Conservation (phyloP, 1,139 yeast species). For the Magnusiomyces sp. region DNA sequence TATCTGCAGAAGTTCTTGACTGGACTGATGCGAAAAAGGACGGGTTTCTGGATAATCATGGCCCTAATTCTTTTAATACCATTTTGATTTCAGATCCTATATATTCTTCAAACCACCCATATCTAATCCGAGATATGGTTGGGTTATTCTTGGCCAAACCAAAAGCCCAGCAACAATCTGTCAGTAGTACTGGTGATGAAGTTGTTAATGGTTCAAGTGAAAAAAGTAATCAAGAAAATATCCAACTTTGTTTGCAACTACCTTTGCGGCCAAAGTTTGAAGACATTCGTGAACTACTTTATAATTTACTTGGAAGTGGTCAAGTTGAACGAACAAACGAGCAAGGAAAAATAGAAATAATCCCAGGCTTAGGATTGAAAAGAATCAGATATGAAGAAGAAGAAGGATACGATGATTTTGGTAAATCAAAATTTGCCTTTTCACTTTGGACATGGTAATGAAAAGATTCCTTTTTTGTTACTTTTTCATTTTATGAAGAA, state of each 20-base stretch:
- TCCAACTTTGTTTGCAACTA: slow-evolving; percentile 53
- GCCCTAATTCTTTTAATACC: slow-evolving; percentile 39
- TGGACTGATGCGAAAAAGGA: slow-evolving; percentile 53
- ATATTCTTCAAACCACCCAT: slow-evolving; percentile 75
- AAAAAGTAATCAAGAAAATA: slow-evolving; percentile 19
- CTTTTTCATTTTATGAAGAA: background rate
- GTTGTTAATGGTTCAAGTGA: background rate
- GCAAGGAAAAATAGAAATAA: no score
- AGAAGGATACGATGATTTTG: slow-evolving; percentile 80
- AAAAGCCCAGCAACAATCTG: background rate
- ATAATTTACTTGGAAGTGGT: slow-evolving; percentile 41
- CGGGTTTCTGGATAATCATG: slow-evolving; percentile 28
- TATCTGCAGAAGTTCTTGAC: slow-evolving; percentile 50
- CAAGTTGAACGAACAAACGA: no score
- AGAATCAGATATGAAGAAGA: slow-evolving; percentile 35
- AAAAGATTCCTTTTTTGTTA: background rate
- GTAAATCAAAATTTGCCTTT: slow-evolving; percentile 47
- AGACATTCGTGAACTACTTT: slow-evolving; percentile 51
- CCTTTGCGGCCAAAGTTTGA: slow-evolving; percentile 67
- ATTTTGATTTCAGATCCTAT: slow-evolving; percentile 80
- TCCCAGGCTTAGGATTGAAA: slow-evolving; percentile 19
- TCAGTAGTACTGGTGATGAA: no score
- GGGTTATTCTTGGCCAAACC: slow-evolving; percentile 31
- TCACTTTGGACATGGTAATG: slow-evolving; percentile 25
- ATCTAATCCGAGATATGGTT: slow-evolving; percentile 56